phyloP scores from a whole-genome alignment of 176 grass and related monocot species.

The Secale cereale region DNA sequence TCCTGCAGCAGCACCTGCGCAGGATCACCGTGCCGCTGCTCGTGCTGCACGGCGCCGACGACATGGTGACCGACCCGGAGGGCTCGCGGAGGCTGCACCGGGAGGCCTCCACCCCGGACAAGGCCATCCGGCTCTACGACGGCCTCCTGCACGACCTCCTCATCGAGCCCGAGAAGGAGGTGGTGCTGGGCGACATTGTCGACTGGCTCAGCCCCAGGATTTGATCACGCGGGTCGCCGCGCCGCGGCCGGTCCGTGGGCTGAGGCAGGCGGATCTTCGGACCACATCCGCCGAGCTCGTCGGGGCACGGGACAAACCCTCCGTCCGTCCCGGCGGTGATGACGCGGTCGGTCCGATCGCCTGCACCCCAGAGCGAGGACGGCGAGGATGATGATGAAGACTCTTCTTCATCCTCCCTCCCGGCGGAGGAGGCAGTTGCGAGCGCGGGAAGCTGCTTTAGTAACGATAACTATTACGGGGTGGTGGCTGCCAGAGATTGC shows the following conservation, averaged over 20 bases:
- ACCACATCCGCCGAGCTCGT: slow-evolving; percentile 9
- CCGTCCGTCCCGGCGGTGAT: neutral
- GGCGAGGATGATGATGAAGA: neutral
- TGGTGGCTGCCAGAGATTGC: neutral
- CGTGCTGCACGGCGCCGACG: slow-evolving; percentile 66
- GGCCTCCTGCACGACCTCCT: slow-evolving; percentile 75
- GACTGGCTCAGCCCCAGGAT: slow-evolving; percentile 54
- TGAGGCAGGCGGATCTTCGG: neutral
- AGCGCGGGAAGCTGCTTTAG: neutral
- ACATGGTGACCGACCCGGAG: slow-evolving; percentile 61
- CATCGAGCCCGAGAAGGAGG: slow-evolving; percentile 75
- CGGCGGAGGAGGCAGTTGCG: neutral
- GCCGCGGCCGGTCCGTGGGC: neutral
- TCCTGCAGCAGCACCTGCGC: slow-evolving; percentile 50
- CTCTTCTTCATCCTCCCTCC: neutral
- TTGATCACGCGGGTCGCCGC: neutral
- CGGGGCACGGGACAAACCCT: neutral
- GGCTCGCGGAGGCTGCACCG: slow-evolving; percentile 56
- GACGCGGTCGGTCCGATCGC: slow-evolving; percentile 4
- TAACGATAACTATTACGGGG: neutral
- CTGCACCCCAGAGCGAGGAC: neutral
- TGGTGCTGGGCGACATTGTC: slow-evolving; percentile 62
- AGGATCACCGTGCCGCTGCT: slow-evolving; percentile 53
- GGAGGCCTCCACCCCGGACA: slow-evolving; percentile 52
- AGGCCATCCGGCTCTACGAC: slow-evolving; percentile 58